phyloP scores from a whole-genome alignment of 495 filamentous ascomycete species.

The Symbiotaphrina buchneri region DNA sequence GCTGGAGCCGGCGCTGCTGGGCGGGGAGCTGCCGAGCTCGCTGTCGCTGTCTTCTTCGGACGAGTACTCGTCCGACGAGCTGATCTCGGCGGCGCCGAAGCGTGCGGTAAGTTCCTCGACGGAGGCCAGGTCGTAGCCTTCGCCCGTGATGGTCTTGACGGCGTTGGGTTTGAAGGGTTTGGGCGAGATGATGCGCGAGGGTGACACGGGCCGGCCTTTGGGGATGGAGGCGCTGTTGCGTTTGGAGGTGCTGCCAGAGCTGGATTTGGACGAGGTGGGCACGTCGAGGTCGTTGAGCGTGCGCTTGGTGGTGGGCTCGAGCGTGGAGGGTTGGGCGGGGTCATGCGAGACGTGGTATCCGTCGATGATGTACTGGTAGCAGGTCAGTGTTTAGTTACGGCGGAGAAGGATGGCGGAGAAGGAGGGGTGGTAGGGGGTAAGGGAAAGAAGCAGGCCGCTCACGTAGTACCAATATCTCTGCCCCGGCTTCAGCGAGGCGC shows the following conservation, averaged over 20 bases:
- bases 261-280: conserved; percentile 10
- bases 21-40: conserved; percentile 32
- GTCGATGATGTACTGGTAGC: conserved; percentile 75
- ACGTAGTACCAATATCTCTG: conserved; percentile 98
- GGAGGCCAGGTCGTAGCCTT: conserved; percentile 38
- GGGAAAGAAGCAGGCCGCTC: conserved; percentile 10
- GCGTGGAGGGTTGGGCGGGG: conserved; percentile 69
- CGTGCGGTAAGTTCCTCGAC: conserved; percentile 52
- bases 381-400: background rate
- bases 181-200: conserved; percentile 75
- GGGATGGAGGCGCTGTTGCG: conserved; percentile 26
- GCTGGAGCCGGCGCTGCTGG: conserved; percentile 51
- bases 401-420: background rate
- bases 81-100: conserved; percentile 48
- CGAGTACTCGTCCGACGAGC: conserved; percentile 32
- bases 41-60: conserved; percentile 32
- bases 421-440: background rate
- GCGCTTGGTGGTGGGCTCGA: conserved; percentile 92
- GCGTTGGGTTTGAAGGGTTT: conserved; percentile 74
- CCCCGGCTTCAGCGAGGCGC: conserved; percentile 56
- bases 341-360: conserved; percentile 98
- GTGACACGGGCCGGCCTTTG: conserved; percentile 68
- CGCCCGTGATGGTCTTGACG: conserved; percentile 62
- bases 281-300: conserved; percentile 66
- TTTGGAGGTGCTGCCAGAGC: background rate